Evolutionary conservation across 2,329 filamentous ascomycete species (phyloP).

Genomic region (Apiospora pterosperma): DNA sequence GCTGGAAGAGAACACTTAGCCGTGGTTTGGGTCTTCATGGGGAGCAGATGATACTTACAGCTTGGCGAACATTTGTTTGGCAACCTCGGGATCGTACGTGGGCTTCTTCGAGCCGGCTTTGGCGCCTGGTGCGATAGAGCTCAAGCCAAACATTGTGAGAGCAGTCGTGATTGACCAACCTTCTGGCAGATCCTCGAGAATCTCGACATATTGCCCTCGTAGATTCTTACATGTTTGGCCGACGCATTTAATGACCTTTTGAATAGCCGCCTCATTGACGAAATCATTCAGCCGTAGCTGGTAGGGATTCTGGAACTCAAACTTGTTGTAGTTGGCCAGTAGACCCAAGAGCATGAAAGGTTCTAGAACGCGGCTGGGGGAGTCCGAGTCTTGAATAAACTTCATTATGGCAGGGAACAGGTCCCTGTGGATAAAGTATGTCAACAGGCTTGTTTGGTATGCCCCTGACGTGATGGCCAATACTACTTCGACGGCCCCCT

Average conservation of each 20-base stretch:
- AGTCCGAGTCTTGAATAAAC: constrained; percentile 79
- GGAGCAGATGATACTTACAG: constrained; percentile 53
- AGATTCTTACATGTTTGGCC: constrained; percentile 67
- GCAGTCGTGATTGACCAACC: constrained; percentile 83
- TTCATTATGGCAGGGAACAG: constrained; percentile 94
- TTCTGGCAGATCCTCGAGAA: constrained; percentile 87
- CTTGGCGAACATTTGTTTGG: constrained; percentile 75
- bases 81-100: constrained; percentile 71
- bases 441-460: constrained; percentile 90
- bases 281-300: constrained; percentile 90
- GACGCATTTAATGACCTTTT: constrained; percentile 74
- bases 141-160: constrained; percentile 79
- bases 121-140: constrained; percentile 66
- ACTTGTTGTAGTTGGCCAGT: constrained; percentile 97
- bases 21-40: constrained; percentile 16
- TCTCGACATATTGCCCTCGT: constrained; percentile 73
- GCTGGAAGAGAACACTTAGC: constrained; percentile 37
- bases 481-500: constrained; percentile 77
- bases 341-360: constrained; percentile 83
- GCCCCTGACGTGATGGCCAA: constrained; percentile 87
- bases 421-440: constrained; percentile 92
- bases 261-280: constrained; percentile 85
- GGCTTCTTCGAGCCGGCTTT: constrained; percentile 55
- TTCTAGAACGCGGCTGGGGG: constrained; percentile 59
- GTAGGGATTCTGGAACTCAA: constrained; percentile 97